Conservation (phyloP, 2,329 filamentous ascomycete species). For the Ophiostoma ulmi region DNA sequence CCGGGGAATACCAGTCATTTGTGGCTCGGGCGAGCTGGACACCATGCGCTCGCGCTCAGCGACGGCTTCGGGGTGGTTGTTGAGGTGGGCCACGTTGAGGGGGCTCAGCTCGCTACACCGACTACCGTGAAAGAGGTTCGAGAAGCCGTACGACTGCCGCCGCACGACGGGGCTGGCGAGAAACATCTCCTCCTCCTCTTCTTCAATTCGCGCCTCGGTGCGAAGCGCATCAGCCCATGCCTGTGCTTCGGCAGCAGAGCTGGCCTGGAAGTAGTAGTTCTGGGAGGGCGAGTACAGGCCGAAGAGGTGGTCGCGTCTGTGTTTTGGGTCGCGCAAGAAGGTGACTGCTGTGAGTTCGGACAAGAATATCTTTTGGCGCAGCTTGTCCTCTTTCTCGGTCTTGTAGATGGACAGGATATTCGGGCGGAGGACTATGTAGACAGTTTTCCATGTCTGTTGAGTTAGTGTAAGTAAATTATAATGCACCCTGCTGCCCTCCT, state of each 20-base stretch:
- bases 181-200: slow-evolving; percentile 80
- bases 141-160: slow-evolving; percentile 41
- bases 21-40: slow-evolving; percentile 60
- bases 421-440: slow-evolving; percentile 83
- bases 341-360: slow-evolving; percentile 89
- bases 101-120: slow-evolving; percentile 20
- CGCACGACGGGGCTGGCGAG: slow-evolving; percentile 59
- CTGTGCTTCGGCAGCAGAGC: slow-evolving; percentile 66
- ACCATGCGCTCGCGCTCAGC: slow-evolving; percentile 38
- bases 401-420: slow-evolving; percentile 91
- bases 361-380: slow-evolving; percentile 81
- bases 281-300: slow-evolving; percentile 85
- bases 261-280: slow-evolving; percentile 85
- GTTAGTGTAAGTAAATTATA: neutral
- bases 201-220: slow-evolving; percentile 73
- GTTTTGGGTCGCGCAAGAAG: slow-evolving; percentile 80
- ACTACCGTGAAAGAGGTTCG: slow-evolving; percentile 18
- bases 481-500: neutral
- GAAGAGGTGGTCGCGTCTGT: slow-evolving; percentile 81
- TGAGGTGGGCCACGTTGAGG: slow-evolving; percentile 14
- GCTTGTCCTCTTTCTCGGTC: slow-evolving; percentile 79
- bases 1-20: slow-evolving; percentile 29
- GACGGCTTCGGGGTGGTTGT: slow-evolving; percentile 24
- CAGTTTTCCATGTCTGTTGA: slow-evolving; percentile 75
- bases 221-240: slow-evolving; percentile 84